Evolutionary conservation across 371 early-diverging fungal genomes (phyloP), one percentile per base, ranked within the genome.

Genomic region (Mucor lusitanicus): DNA sequence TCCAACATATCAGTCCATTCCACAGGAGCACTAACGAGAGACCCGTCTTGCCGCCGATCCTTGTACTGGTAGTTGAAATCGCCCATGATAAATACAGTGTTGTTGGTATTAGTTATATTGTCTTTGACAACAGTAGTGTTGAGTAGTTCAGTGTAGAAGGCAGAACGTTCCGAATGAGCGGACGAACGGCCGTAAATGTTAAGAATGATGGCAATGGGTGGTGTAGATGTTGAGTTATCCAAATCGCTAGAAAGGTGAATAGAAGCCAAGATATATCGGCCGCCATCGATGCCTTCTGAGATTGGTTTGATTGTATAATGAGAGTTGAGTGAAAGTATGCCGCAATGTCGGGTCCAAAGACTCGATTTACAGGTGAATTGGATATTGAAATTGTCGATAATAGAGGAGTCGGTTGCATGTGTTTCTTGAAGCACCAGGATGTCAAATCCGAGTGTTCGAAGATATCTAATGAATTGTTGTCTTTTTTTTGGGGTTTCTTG

Each of bases 351-450:
- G 9, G 42, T 61, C 61, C 67, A 61, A 15, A 21, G 8, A 12
- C 32, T 42, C 1, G 67, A 67, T 6, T 7, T 46, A 3, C 55
- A 33, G 4, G 61, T 23, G 17, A 67, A 67, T 17, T 27, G 27
- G 1, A 40, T 3, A 6, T 61, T 61, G 12, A 67, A 30, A 21
- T 39, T 3, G 8, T 35, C 12, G 7, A 28, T 35, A 8, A n/a
- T 32, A 0, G 11, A 12, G 9, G 8, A 4, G 8, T 25, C 32
- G 6, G 30, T 44, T 0, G 67, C 67, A 54, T 67, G 61, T 5
- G 67, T 61, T 61, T 67, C 67, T 67, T 67, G 67, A 4, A 61
- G 30, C 5, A 39, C 27, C 8, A 61, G 15, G 9, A 67, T 61
- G 23, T 67, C 61, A 23, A 17, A 27, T 6, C 40, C 30, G 0